A percentile compares a stretch with the other conserved stretches of the same genome.
phyloP scores from a whole-genome alignment of 208 protist species.

The Trypanosoma cruzi region DNA sequence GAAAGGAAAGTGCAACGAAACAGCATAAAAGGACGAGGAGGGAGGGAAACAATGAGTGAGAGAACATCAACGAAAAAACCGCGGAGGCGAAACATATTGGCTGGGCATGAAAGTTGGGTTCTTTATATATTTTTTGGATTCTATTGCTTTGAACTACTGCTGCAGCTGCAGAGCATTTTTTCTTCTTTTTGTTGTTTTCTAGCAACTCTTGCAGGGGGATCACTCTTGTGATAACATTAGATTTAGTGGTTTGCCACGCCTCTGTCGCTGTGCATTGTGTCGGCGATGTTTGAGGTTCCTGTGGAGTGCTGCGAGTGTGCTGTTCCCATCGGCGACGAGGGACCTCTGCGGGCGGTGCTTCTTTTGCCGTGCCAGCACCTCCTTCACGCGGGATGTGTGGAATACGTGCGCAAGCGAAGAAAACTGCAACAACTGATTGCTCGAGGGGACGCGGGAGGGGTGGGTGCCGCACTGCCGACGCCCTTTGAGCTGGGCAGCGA shows the following conservation, averaged over 20 bases:
- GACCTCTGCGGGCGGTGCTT: conserved; percentile 57
- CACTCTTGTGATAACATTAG: too few relatives aligned
- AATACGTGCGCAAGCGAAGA: conserved; percentile 53
- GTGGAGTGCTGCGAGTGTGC: conserved; percentile 82
- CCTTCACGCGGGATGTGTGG: conserved; percentile 74
- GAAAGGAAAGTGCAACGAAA: background rate
- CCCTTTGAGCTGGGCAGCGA: background rate
- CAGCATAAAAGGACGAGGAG: too few relatives aligned
- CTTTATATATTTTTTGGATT: background rate
- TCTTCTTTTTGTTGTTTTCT: conserved; percentile 24
- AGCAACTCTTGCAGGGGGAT: too few relatives aligned
- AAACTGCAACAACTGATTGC: conserved; percentile 31
- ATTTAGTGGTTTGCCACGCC: background rate
- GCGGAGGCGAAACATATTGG: background rate
- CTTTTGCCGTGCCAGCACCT: conserved; percentile 87
- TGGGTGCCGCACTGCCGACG: conserved; percentile 2
- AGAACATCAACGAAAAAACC: background rate
- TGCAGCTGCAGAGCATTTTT: background rate
- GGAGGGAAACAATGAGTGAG: background rate
- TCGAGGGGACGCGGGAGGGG: conserved; percentile 2
- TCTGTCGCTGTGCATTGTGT: background rate
- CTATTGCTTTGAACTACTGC: background rate
- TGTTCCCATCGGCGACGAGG: conserved; percentile 59
- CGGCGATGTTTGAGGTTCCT: conserved; percentile 4
- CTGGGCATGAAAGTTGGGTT: background rate